phyloP scores from a whole-genome alignment of 768 basidiomycete species.

The Neoboletus magnificus region DNA sequence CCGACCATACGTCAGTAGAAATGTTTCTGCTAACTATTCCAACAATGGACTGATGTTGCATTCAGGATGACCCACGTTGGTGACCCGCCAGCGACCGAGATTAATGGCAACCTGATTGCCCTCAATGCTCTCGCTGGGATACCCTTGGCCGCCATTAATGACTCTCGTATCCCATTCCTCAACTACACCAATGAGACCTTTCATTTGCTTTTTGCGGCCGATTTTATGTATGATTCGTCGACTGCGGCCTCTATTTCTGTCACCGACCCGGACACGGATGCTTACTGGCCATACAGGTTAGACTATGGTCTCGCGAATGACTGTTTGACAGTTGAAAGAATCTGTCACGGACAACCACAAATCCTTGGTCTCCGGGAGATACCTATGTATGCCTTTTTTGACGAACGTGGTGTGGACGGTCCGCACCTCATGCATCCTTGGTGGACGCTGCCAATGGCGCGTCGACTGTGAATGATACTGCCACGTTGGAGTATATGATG shows the following conservation, averaged over 20 bases:
- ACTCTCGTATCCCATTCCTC: neutral
- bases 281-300: conserved; percentile 5
- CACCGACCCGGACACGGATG: neutral
- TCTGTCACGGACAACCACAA: neutral
- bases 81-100: neutral
- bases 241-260: conserved; percentile 2
- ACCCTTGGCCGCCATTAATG: neutral
- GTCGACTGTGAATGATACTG: neutral
- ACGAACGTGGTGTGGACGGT: neutral
- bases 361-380: neutral
- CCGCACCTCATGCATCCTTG: neutral
- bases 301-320: conserved; percentile 3
- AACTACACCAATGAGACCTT: conserved; percentile 1
- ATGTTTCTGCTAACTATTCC: neutral
- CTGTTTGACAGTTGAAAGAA: neutral
- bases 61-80: conserved; percentile 3
- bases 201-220: neutral
- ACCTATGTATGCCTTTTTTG: neutral
- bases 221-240: neutral
- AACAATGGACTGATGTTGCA: neutral
- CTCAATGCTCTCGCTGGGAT: neutral
- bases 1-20: conserved; percentile 2
- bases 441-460: neutral
- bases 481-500: neutral
- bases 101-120: neutral